Evolutionary conservation across 352 stramenopile species (phyloP).

Genomic region (Globisporangium rhizosaccharum): DNA sequence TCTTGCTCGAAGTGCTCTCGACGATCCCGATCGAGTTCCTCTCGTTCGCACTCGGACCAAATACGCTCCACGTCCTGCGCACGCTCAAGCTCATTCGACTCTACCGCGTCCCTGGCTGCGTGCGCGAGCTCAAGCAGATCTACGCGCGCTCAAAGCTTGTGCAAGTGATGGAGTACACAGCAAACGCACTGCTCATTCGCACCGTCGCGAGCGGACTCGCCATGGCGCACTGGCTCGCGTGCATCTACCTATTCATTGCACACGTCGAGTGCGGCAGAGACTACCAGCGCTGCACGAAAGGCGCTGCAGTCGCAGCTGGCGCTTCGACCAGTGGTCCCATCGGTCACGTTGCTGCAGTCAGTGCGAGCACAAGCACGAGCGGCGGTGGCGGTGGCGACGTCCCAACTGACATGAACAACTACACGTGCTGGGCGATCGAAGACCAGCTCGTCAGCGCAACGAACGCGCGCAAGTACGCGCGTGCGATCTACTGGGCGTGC

Average conservation of each 20-base stretch:
- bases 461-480: conserved; percentile 40
- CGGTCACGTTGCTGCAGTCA: background rate
- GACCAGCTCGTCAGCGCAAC: conserved; percentile 49
- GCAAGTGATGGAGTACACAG: conserved; percentile 52
- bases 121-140: conserved; percentile 46
- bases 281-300: conserved; percentile 43
- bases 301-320: conserved; percentile 8
- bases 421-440: conserved; percentile 68
- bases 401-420: conserved; percentile 4
- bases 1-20: conserved; percentile 41
- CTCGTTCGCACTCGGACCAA: conserved; percentile 27
- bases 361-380: background rate
- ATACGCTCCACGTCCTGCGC: conserved; percentile 52
- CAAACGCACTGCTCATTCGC: conserved; percentile 46
- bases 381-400: background rate
- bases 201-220: conserved; percentile 39
- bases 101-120: conserved; percentile 37
- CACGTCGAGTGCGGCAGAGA: conserved; percentile 64
- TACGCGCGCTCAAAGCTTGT: conserved; percentile 31
- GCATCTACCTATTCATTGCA: conserved; percentile 58
- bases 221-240: conserved; percentile 53
- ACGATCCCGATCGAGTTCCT: conserved; percentile 55
- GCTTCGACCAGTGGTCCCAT: background rate
- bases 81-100: conserved; percentile 50
- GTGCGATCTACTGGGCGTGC: conserved; percentile 53